phyloP scores from a whole-genome alignment of 768 basidiomycete genomes.

The Xanthoconium purpureum region DNA sequence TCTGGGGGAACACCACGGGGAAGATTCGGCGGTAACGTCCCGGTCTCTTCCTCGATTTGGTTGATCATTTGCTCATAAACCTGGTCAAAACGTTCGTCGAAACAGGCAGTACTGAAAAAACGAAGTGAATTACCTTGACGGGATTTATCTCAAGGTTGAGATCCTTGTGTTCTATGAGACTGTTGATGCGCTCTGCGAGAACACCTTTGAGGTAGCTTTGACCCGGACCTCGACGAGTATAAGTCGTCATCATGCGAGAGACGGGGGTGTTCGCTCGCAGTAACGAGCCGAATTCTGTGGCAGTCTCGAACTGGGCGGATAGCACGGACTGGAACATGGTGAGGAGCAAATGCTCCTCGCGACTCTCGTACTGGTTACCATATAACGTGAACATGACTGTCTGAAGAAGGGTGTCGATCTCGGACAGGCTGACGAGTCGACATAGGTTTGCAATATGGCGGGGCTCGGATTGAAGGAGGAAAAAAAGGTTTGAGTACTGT shows the following conservation, averaged over 20 bases:
- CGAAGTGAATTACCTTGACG: conserved; percentile 64
- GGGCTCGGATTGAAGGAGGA: conserved; percentile 96
- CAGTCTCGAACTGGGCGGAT: conserved; percentile 98
- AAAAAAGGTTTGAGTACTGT: conserved; percentile 98
- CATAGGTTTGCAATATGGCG: conserved; percentile 96
- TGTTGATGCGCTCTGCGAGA: conserved; percentile 96
- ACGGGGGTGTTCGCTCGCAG: conserved; percentile 98
- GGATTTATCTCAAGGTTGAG: conserved; percentile 99
- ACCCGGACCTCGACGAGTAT: conserved; percentile 96
- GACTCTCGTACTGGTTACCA: conserved; percentile 97
- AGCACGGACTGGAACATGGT: conserved; percentile 99
- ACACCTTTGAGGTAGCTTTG: conserved; percentile 98
- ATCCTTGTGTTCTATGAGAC: conserved; percentile 98
- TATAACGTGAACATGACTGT: conserved; percentile 99
- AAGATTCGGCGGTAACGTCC: conserved; percentile 83
- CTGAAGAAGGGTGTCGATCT: conserved; percentile 98
- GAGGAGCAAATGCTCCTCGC: conserved; percentile 95
- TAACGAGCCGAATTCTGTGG: conserved; percentile 97
- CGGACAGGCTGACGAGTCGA: conserved; percentile 90
- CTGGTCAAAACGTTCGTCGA: conserved; percentile 36
- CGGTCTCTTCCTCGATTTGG: conserved; percentile 97
- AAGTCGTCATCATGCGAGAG: conserved; percentile 99
- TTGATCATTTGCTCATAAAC: conserved; percentile 99
- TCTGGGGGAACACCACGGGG: conserved; percentile 94
- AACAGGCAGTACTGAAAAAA: neutral